Conservation (phyloP, 192 early-diverging fungal species). For the Phlyctochytrium arcticum region DNA sequence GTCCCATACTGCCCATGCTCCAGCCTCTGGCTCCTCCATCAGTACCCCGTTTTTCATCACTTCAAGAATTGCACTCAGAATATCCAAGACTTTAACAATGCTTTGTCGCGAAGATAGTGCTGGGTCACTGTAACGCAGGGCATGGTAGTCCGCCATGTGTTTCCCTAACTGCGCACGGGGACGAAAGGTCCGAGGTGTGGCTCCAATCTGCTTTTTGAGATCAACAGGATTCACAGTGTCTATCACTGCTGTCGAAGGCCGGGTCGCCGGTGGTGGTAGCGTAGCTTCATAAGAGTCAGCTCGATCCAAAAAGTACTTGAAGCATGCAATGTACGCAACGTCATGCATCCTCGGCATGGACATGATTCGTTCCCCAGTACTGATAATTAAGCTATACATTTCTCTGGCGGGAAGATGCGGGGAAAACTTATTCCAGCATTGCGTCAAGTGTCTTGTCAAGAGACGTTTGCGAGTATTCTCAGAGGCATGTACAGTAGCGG, state of each 20-base stretch:
- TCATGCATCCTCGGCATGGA: constrained; percentile 31
- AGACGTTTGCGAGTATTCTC: constrained; percentile 30
- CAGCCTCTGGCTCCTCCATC: background rate
- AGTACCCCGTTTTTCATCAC: background rate
- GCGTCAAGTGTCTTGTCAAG: constrained; percentile 23
- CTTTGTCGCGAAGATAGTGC: background rate
- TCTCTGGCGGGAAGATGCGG: constrained; percentile 27
- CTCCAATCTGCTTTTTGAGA: too few relatives aligned
- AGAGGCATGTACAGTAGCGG: constrained; percentile 10
- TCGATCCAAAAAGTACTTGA: constrained; percentile 20
- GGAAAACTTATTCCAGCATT: constrained; percentile 40
- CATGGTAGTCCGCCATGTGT: background rate
- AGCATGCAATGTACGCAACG: constrained; percentile 30
- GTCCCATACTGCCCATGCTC: background rate
- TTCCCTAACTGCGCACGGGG: constrained; percentile 8
- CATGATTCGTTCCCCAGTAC: constrained; percentile 33
- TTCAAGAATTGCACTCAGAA: background rate
- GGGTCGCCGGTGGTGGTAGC: background rate
- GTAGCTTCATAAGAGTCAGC: background rate
- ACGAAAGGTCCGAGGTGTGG: constrained; percentile 4
- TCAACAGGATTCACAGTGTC: background rate
- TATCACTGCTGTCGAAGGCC: background rate
- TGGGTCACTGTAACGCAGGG: constrained; percentile 3
- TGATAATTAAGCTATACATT: constrained; percentile 22
- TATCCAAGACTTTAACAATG: background rate